Evolutionary conservation across 129 eudicot genomes (phyloP), one percentile per base, ranked within the genome.

Genomic region (Flaveria sonorensis): DNA sequence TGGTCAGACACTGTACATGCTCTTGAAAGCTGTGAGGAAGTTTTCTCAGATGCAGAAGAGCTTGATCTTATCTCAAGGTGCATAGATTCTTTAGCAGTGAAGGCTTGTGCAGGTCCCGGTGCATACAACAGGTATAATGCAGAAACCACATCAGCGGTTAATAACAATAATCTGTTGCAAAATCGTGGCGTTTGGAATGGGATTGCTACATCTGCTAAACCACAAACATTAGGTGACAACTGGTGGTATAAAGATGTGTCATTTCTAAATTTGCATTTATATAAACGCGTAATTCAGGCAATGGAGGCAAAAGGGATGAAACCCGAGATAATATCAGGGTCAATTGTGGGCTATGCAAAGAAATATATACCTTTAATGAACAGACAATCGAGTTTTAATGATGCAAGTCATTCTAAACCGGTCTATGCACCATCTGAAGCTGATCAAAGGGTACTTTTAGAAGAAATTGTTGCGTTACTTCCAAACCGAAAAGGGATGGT

Each of bases 241-340:
- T 90, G 98, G 97, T 93, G 98, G 98, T 88, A 86, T 20, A 88
- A 87, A 75, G 98, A 93, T 74, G 96, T 88, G 6, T 87, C 92
- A 2, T 86, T 79, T 75, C 89, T 93, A 10, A 79, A 88, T 36
- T 78, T 90, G 55, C 86, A 84, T 55, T 65, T 90, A 28, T 93
- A 83, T 43, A 93, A 88, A 80, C 50, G 97, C 9, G 64, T 93
- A 30, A 88, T 93, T 64, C 86, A 81, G 40, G 89, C 89, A 11
- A 91, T 90, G 52, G 89, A 84, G 70, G 75, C 72, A 0, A 73
- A 75, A 13, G 98, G 98, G 1, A 90, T 90, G 92, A 82, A 77
- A 70, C 68, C 86, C 0, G 96, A 90, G 64, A 85, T 63, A 2
- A 71, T 93, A 23, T 87, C 97, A 0, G 96, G 98, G 13, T 87